Evolutionary conservation across 768 basidiomycete genomes (phyloP).

Genomic region (Mycena amicta): DNA sequence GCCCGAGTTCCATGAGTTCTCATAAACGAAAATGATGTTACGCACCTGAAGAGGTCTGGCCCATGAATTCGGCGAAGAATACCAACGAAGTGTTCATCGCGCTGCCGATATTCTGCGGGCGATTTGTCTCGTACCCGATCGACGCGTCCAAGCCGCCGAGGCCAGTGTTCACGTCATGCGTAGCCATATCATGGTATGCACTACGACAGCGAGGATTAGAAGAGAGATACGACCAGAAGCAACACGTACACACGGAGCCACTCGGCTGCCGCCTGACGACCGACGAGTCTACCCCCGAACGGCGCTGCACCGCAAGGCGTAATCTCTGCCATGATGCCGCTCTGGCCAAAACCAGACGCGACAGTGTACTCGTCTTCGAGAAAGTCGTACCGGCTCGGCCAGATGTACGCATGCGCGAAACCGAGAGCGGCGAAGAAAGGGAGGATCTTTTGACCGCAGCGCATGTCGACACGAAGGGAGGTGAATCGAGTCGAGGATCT

Average conservation of each 20-base stretch:
- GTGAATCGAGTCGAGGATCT: neutral
- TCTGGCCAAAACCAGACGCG: neutral
- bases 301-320: neutral
- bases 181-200: slow-evolving; percentile 26
- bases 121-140: slow-evolving; percentile 5
- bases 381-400: neutral
- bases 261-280: neutral
- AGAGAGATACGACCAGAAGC: neutral
- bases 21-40: neutral
- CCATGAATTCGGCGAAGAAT: neutral
- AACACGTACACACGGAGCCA: neutral
- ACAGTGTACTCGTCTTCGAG: neutral
- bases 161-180: slow-evolving; percentile 19
- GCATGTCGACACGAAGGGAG: neutral
- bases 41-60: neutral
- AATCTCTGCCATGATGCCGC: neutral
- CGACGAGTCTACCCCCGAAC: neutral
- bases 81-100: neutral
- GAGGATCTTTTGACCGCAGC: neutral
- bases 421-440: neutral
- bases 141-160: slow-evolving; percentile 29
- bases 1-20: neutral
- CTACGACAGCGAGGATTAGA: neutral
- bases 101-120: slow-evolving; percentile 8
- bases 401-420: neutral